Conservation (phyloP, 2,329 filamentous ascomycete species). For the Penicillium carneum region DNA sequence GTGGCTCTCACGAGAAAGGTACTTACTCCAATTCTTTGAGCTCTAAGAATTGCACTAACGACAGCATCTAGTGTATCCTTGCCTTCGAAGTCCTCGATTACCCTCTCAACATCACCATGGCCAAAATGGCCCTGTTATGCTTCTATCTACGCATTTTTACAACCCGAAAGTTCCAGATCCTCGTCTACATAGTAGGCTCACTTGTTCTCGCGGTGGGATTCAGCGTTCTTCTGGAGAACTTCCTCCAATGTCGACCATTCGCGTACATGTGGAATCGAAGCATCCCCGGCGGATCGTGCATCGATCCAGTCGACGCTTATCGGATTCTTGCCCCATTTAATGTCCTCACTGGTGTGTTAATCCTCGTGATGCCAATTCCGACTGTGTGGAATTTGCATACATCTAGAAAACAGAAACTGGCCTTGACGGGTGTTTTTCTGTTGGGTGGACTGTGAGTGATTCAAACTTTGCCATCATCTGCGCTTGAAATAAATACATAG, state of each 20-base stretch:
- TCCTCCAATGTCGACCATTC: conserved; percentile 8
- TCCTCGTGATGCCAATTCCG: conserved; percentile 26
- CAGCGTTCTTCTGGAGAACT: background rate
- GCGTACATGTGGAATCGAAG: background rate
- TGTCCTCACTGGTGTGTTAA: conserved; percentile 5
- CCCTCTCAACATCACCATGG: conserved; percentile 24
- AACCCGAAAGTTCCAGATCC: conserved; percentile 4
- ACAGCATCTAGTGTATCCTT: background rate
- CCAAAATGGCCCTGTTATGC: conserved; percentile 29
- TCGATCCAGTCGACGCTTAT: background rate
- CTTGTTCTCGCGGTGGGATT: background rate
- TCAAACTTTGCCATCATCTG: background rate
- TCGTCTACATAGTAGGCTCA: conserved; percentile 5
- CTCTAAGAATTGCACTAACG: background rate
- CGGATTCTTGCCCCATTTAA: background rate
- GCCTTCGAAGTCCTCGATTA: conserved; percentile 15
- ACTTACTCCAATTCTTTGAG: background rate
- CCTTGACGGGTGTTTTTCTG: conserved; percentile 30
- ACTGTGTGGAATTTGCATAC: conserved; percentile 28
- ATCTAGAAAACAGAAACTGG: conserved; percentile 19
- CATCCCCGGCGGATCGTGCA: background rate
- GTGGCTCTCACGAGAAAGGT: background rate
- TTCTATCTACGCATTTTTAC: conserved; percentile 14
- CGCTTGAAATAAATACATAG: background rate
- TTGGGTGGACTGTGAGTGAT: conserved; percentile 31